Evolutionary conservation across 768 basidiomycete species (phyloP), one percentile per base, ranked within the genome.

Genomic region (Hydnum rufescens): DNA sequence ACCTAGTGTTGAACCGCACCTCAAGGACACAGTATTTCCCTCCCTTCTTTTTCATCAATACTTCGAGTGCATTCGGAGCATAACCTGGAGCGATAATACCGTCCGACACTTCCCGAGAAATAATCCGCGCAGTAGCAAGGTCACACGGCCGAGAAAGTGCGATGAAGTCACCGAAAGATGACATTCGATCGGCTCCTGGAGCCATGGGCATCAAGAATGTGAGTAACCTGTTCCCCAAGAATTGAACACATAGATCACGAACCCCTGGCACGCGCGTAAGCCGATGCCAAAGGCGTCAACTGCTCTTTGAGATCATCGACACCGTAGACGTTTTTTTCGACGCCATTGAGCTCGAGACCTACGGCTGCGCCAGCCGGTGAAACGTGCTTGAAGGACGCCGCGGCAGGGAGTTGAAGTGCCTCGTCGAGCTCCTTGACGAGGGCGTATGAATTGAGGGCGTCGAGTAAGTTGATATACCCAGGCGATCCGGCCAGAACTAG

Each of bases 381-480:
- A 55, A 99, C 95, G 62, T 99, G 95, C 69, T 99, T 99, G 79
- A 97, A 99, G 0, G 92, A 96, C 0, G 95, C 93, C 8, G 95
- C 93, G 13, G 95, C 95, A 18, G 95, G 92, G 44, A 97, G 77
- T 32, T 71, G 67, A 53, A 97, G 75, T 0, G 86, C 86, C 54
- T 77, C 84, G 44, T 87, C 79, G 2, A 99, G 76, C 64, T 99
- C 95, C 61, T 81, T 85, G 53, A 99, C 95, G 36, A 99, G 76
- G 1, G 87, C 92, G 62, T 83, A 99, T 3, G 93, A 93, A 68
- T 96, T 96, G 60, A 99, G 76, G 1, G 92, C 95, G 61, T 97
- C 95, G 51, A 99, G 73, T 4, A 97, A 77, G 70, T 99, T 99
- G 70, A 99, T 97, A 66, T 96, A 96, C 23, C 95, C 95, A 5